Evolutionary conservation across 2,329 filamentous ascomycete genomes (phyloP).

Genomic region (Cladophialophora carrionii): DNA sequence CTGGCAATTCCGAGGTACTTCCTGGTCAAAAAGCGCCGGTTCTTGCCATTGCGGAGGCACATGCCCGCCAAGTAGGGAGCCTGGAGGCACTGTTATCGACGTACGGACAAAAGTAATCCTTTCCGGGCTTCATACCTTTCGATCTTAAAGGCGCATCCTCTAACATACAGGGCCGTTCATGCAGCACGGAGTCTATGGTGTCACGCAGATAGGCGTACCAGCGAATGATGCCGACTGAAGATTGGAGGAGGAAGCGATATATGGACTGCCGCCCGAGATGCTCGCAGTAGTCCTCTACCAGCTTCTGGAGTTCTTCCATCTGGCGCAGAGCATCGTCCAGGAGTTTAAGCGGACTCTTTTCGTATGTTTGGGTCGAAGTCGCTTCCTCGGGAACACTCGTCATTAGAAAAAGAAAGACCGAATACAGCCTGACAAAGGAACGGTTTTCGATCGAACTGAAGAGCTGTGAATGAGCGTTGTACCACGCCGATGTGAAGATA

Average conservation of each 20-base stretch:
- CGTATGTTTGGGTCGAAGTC: background rate
- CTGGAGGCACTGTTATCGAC: conserved; percentile 1
- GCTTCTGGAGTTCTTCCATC: conserved; percentile 20
- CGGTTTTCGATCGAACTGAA: conserved; percentile 12
- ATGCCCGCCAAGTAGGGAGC: conserved; percentile 7
- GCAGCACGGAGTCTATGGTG: conserved; percentile 24
- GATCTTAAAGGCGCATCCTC: conserved; percentile 19
- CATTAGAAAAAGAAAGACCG: conserved; percentile 30
- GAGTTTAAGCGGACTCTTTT: conserved; percentile 15
- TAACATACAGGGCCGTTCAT: conserved; percentile 20
- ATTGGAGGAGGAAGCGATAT: conserved; percentile 28
- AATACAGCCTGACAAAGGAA: conserved; percentile 26
- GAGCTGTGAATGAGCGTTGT: conserved; percentile 22
- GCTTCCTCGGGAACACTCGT: conserved; percentile 24
- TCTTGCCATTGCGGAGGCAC: conserved; percentile 16
- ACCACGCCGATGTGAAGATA: conserved; percentile 26
- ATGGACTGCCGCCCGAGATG: conserved; percentile 16
- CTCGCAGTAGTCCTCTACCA: conserved; percentile 20
- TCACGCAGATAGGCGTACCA: conserved; percentile 27
- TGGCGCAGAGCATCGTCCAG: conserved; percentile 20
- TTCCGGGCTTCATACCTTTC: conserved; percentile 13
- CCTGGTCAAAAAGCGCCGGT: conserved; percentile 18
- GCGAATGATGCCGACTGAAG: conserved; percentile 22
- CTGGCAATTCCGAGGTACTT: conserved; percentile 20
- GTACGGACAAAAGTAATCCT: background rate